Evolutionary conservation across 129 eudicot genomes (phyloP), one percentile per base, ranked within the genome.

Genomic region (Tanacetum coccineum): DNA sequence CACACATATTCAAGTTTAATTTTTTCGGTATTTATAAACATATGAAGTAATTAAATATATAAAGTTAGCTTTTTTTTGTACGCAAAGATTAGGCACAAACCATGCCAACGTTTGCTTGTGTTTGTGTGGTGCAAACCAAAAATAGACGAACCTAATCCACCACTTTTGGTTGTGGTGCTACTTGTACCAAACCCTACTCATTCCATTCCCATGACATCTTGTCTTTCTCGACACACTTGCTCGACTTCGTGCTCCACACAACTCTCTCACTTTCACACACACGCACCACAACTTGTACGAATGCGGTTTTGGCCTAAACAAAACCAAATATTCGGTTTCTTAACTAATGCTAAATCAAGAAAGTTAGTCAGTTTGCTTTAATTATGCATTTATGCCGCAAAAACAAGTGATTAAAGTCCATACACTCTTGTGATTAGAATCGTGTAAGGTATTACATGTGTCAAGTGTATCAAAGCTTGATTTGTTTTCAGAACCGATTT

Each of bases 121-220:
- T 15, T 52, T 76, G 70, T 76, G 80, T 68, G 80, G 80, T 76
- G 70, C 59, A 76, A 76, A 76, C 80, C 70, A 68, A 68, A 75
- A 58, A 81, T 66, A 76, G 70, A 66, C 61, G 75, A 90, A 84
- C 95, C 97, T 90, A 87, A 87, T 81, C 95, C 92, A 82, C 81
- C 70, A 84, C 86, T 84, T 81, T 80, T 58, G 74, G 76, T 81
- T 81, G 89, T 85, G 89, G 87, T 80, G 81, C 80, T 72, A 76
- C 79, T 82, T 70, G 64, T 80, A 73, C 83, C 88, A 66, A 76
- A 66, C 85, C 85, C 81, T 75, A 66, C 70, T 60, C 81, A 53
- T 79, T 61, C 73, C 79, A 68, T 55, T 75, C 55, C 77, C 84
- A 80, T 61, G 73, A 75, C 69, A 76, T 68, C 49, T 67, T 76